Base-by-base conservation (phyloP, 2,329 filamentous ascomycete species). In the Mycogone perniciosa region DNA sequence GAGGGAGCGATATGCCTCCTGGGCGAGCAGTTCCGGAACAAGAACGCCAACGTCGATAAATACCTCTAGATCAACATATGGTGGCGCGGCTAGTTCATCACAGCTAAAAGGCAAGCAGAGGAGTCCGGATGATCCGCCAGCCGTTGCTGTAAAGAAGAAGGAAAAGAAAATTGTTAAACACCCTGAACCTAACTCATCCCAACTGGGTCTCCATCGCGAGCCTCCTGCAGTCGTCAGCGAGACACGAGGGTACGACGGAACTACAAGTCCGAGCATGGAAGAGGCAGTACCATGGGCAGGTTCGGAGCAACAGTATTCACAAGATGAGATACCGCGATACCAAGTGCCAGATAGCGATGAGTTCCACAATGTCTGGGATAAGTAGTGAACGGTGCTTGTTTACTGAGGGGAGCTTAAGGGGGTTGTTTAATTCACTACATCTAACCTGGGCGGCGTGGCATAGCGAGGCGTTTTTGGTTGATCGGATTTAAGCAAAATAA, bases 1-100 rank as follows among this genome's bases (percentile, higher is more conserved):
- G 31, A 77, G 82, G 50, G 85, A 91, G 53, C 78, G 85, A 56
- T 87, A 84, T 51, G 48, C 48, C 30, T 54, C 51, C 10, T 54
- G 51, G 51, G 51, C 51, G 33, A 54, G 51, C 40, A 47, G 39
- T 26, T 51, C 48, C 20, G 51, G 48, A 39, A 33, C 48, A 11
- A 41, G 51, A 4, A 46, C 50, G n/a, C 34, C 35, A 26, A 37
- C 44, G n/a, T 38, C 48, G 0, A 11, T 44, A 11, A 37, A 40
- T 33, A 33, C n/a, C 7, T 30, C 39, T 10, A 33, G 26, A 5
- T 42, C 42, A 4, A 4, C 62, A 27, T 62, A 58, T 31, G 63
- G 59, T 42, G 60, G 61, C 46, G 61, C 61, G 20, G 55, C 60
- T 6, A 59, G 60, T 13, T 64, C 65, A 20, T 58, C 63, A 29